Conservation (phyloP, 768 basidiomycete genomes). For the Calocera viscosa region DNA sequence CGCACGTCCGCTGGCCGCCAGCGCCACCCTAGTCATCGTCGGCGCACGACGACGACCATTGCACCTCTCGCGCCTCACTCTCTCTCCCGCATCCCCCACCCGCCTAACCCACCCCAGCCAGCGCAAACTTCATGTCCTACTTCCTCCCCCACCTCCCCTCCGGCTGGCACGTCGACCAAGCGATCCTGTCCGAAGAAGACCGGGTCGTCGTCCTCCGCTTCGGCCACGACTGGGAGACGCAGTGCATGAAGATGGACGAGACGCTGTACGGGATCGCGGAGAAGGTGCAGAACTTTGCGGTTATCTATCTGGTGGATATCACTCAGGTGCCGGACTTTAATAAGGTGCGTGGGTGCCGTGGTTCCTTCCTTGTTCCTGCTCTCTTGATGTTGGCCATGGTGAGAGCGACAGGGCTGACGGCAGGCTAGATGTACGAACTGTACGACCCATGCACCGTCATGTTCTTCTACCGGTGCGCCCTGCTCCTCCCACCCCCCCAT, state of each 20-base stretch:
- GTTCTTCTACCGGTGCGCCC: slow-evolving; percentile 88
- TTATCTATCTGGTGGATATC: slow-evolving; percentile 90
- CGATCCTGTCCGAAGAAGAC: slow-evolving; percentile 96
- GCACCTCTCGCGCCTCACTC: not conserved
- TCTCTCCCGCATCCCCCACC: not conserved
- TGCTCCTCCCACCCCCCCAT: not conserved
- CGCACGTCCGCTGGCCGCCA: not conserved
- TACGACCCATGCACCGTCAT: slow-evolving; percentile 96
- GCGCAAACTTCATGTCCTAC: slow-evolving; percentile 51
- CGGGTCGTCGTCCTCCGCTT: slow-evolving; percentile 89
- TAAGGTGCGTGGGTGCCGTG: slow-evolving; percentile 45
- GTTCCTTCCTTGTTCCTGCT: not conserved
- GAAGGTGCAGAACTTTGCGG: slow-evolving; percentile 96
- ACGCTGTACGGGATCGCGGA: slow-evolving; percentile 84
- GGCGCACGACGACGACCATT: not conserved
- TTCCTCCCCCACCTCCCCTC: slow-evolving; percentile 79
- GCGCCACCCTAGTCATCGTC: not conserved
- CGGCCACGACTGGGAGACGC: slow-evolving; percentile 82
- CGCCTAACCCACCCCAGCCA: not conserved
- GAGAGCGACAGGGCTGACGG: not conserved
- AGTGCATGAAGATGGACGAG: slow-evolving; percentile 99
- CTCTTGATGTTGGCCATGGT: not conserved
- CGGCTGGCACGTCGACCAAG: slow-evolving; percentile 98
- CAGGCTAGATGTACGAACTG: slow-evolving; percentile 84
- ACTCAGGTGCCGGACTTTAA: slow-evolving; percentile 97